Conservation (phyloP, 164 flowering plant genomes). For the Piper longum region DNA sequence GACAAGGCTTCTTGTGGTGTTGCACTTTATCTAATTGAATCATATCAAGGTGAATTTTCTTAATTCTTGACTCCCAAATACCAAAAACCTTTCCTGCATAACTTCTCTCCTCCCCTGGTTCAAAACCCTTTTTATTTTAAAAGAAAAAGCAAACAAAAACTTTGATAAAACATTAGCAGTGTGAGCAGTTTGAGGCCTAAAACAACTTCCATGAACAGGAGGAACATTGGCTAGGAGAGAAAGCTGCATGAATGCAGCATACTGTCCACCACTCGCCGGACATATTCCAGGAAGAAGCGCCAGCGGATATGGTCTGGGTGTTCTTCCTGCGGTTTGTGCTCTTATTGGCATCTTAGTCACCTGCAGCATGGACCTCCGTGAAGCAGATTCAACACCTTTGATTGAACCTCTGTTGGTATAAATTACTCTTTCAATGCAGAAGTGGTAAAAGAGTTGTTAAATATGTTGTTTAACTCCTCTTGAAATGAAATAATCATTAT, state of each 20-base stretch:
- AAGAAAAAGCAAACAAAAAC: too few relatives aligned
- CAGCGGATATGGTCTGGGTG: conserved; percentile 64
- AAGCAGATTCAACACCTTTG: conserved; percentile 22
- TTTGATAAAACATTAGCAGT: too few relatives aligned
- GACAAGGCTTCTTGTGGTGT: conserved; percentile 91
- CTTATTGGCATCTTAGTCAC: conserved; percentile 48
- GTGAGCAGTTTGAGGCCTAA: too few relatives aligned
- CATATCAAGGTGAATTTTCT: conserved; percentile 51
- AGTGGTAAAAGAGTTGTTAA: background rate
- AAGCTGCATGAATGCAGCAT: conserved; percentile 8
- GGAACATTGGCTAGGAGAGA: conserved; percentile 25
- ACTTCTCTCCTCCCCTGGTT: too few relatives aligned
- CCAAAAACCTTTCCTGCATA: too few relatives aligned
- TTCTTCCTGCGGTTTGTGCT: conserved; percentile 71
- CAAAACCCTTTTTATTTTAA: too few relatives aligned
- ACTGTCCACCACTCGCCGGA: conserved; percentile 18
- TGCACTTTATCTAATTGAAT: conserved; percentile 59
- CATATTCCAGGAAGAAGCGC: background rate
- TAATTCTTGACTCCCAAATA: background rate
- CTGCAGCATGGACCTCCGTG: conserved; percentile 46
- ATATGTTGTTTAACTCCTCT: too few relatives aligned
- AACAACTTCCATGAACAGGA: conserved; percentile 7
- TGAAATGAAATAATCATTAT: too few relatives aligned
- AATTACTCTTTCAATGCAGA: background rate
- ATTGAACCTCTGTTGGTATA: conserved; percentile 51